These are phyloP conservation scores for Porpolomopsis calyptriformis DNA, from an alignment of 768 basidiomycete species.

Conservation along the genomic window DNA sequence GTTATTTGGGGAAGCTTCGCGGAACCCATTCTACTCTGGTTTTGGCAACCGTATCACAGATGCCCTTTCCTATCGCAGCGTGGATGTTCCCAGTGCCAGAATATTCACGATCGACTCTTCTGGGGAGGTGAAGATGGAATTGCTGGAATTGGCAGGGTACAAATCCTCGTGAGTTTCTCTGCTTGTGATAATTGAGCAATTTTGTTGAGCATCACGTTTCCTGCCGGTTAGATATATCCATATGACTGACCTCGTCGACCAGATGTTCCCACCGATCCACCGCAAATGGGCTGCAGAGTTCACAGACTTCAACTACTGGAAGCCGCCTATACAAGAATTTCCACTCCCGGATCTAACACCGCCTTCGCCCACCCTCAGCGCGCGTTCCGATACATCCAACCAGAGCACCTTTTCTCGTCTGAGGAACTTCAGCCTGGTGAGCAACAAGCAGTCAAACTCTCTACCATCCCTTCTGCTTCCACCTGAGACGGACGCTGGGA, in stretches of 20 bases:
- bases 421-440: constrained; percentile 69
- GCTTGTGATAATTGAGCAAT: neutral
- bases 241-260: constrained; percentile 99
- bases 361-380: constrained; percentile 88
- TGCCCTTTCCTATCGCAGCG: constrained; percentile 93
- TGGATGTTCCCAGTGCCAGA: constrained; percentile 85
- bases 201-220: neutral
- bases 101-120: constrained; percentile 96
- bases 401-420: constrained; percentile 64
- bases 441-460: constrained; percentile 28
- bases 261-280: constrained; percentile 96
- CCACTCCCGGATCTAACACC: constrained; percentile 72
- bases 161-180: constrained; percentile 42
- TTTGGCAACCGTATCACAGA: constrained; percentile 99
- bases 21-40: constrained; percentile 88
- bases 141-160: constrained; percentile 90
- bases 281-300: constrained; percentile 82
- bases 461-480: constrained; percentile 2
- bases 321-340: constrained; percentile 65
- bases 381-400: constrained; percentile 79
- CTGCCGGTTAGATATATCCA: constrained; percentile 89
- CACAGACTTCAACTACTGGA: constrained; percentile 98
- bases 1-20: constrained; percentile 64
- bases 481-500: constrained; percentile 6
- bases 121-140: constrained; percentile 96